Evolutionary conservation across 495 filamentous ascomycete genomes (phyloP).

Genomic region (Barbatosphaeria neglecta): DNA sequence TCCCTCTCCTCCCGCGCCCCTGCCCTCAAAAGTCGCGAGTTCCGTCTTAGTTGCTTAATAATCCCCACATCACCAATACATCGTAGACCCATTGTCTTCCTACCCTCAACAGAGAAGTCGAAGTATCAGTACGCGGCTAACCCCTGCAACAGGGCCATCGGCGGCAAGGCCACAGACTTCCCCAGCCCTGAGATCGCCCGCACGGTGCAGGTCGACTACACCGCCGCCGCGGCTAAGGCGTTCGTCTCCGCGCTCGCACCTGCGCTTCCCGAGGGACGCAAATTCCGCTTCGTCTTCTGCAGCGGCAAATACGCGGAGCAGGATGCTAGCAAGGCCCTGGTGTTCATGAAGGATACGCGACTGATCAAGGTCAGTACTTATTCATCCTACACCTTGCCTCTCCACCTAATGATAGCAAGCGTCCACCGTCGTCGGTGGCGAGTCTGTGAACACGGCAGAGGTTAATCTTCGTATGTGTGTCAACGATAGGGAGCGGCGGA

Average conservation of each 20-base stretch:
- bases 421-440: too few relatives aligned
- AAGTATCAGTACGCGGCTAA: too few relatives aligned
- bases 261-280: conserved; percentile 12
- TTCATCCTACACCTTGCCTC: conserved; percentile 1
- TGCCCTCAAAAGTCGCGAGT: too few relatives aligned
- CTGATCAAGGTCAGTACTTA: conserved; percentile 28
- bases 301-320: conserved; percentile 36
- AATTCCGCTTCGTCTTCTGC: conserved; percentile 41
- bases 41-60: conserved; percentile 7
- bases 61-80: background rate
- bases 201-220: conserved; percentile 33
- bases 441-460: too few relatives aligned
- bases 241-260: conserved; percentile 18
- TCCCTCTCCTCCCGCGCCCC: too few relatives aligned
- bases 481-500: conserved; percentile 37
- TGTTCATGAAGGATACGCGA: conserved; percentile 29
- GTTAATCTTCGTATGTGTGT: background rate
- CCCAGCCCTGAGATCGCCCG: conserved; percentile 14
- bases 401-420: background rate
- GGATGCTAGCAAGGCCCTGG: conserved; percentile 31
- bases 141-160: conserved; percentile 19
- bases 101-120: too few relatives aligned
- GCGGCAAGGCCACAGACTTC: conserved; percentile 15
- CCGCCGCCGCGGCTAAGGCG: conserved; percentile 26
- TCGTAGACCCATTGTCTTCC: too few relatives aligned